phyloP scores from a whole-genome alignment of 2,329 filamentous ascomycete species.

The Graphium sp. region DNA sequence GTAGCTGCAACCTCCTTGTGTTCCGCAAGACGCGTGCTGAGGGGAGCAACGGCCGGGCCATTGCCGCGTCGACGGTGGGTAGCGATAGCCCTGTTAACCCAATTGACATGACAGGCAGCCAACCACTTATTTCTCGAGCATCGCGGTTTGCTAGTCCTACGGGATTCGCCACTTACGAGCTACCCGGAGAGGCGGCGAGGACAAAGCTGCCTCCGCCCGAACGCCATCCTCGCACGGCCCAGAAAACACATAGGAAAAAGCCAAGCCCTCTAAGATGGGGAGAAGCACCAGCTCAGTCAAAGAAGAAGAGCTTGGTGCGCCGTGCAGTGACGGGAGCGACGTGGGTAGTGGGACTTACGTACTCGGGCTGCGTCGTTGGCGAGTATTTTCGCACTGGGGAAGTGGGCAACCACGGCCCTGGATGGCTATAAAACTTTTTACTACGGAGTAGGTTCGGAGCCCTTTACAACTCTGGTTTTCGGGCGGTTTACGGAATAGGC shows the following conservation, averaged over 20 bases:
- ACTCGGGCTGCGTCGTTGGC: constrained; percentile 38
- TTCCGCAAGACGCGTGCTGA: constrained; percentile 38
- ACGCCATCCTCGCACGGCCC: too few relatives aligned
- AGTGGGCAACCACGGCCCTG: constrained; percentile 19
- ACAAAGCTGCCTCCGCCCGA: constrained; percentile 13
- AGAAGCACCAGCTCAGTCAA: constrained; percentile 13
- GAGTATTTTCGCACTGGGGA: constrained; percentile 38
- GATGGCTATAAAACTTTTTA: constrained; percentile 13
- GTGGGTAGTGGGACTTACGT: constrained; percentile 37
- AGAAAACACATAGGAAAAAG: too few relatives aligned
- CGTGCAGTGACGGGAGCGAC: constrained; percentile 34
- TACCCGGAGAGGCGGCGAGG: constrained; percentile 12
- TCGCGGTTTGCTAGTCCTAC: constrained; percentile 48
- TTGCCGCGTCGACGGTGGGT: neutral
- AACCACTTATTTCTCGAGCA: constrained; percentile 21
- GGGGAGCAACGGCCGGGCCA: constrained; percentile 4
- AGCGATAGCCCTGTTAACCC: constrained; percentile 28
- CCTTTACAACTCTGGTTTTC: neutral
- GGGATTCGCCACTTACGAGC: constrained; percentile 46
- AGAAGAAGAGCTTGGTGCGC: constrained; percentile 23
- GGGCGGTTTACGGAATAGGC: too few relatives aligned
- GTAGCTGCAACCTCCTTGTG: constrained; percentile 44
- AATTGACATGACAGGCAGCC: constrained; percentile 35
- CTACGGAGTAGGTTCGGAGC: neutral
- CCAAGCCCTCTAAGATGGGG: too few relatives aligned